Evolutionary conservation across 2,329 filamentous ascomycete species (phyloP), one percentile per base, ranked within the genome.

Genomic region (Fragosphaeria purpurea): DNA sequence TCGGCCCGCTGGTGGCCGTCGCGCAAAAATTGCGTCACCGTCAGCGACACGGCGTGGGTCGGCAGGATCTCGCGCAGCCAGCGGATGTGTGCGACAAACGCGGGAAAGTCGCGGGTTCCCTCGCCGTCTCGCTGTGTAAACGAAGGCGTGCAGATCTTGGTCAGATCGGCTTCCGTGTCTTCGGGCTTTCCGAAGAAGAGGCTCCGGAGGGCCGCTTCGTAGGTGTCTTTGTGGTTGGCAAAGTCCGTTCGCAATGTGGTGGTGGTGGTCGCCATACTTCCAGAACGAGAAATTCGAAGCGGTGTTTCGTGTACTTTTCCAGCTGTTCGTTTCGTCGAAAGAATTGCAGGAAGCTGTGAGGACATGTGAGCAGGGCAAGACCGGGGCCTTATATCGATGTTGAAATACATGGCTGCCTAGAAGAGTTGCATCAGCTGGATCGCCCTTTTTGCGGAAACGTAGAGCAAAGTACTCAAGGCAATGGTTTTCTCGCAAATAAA

Each of bases 41-140:
- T 46, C 13, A 55, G 34, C 6, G 34, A 38, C 4, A 53, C 22
- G 12, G 45, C 9, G 32, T 37, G 39, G 31, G 40, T 4, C 13
- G 50, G 50, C 10, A 53, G 22, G 9, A 44, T 51, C 39, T 47
- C 48, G 6, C 53, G 50, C 31, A 55, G 33, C 48, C 50, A 53
- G 31, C 42, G 43, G 12, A 55, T 50, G 43, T 53, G 53, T 38
- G 46, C 41, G n/a, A 55, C 46, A n/a, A 53, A 53, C 11, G 8
- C 50, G 33, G 39, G 9, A n/a, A 50, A 47, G 13, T 53, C 51
- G 31, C 43, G 30, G 8, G 3, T 35, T 4, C n/a, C 31, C 1
- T 40, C 30, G 10, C 46, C 33, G 44, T 31, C 44, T 5, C 30
- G 48, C 7, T 50, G 7, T 7, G 31, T 47, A 40, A 53, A 50